Percentiles rank a stretch among this genome's conserved stretches.
Conservation (phyloP, 768 basidiomycete genomes). For the Tephrocybe rancida region DNA sequence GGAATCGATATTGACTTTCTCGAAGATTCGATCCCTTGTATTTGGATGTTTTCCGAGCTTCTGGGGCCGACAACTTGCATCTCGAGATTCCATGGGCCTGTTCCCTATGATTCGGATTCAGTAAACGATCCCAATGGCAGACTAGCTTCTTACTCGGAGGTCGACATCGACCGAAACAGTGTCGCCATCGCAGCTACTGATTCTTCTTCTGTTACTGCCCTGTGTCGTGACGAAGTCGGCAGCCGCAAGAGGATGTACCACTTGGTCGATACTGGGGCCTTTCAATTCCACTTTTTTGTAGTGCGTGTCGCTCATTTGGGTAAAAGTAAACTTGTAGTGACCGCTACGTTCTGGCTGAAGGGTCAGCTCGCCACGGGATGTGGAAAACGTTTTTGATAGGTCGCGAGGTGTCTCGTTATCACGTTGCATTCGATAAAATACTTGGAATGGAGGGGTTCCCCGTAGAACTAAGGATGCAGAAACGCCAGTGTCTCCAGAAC, state of each 20-base stretch:
- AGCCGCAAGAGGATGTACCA: constrained; percentile 86
- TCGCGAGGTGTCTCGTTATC: constrained; percentile 68
- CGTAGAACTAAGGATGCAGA: constrained; percentile 84
- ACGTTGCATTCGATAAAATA: constrained; percentile 76
- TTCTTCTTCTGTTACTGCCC: constrained; percentile 47
- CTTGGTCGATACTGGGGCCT: constrained; percentile 80
- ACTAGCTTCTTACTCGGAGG: constrained; percentile 59
- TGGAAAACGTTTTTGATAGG: constrained; percentile 57
- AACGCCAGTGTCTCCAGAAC: constrained; percentile 91
- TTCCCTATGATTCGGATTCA: constrained; percentile 57
- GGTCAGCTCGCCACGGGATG: constrained; percentile 79
- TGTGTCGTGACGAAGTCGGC: constrained; percentile 65
- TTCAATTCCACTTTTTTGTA: constrained; percentile 78
- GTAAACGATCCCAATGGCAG: background rate
- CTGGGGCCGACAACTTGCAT: constrained; percentile 79
- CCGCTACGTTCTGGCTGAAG: constrained; percentile 89
- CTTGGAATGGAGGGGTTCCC: constrained; percentile 87
- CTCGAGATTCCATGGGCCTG: constrained; percentile 87
- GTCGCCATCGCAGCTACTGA: constrained; percentile 81
- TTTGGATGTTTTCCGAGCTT: constrained; percentile 57
- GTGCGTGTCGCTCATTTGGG: constrained; percentile 78
- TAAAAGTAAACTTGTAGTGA: constrained; percentile 84
- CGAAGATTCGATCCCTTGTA: constrained; percentile 56
- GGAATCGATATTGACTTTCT: constrained; percentile 62
- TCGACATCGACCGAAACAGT: constrained; percentile 79